Percentiles rank a stretch among this genome's conserved stretches.
These are phyloP conservation scores for Ophiocordyceps camponoti-leonardi DNA, from an alignment of 2,329 filamentous ascomycete genomes.

Conservation along the genomic window DNA sequence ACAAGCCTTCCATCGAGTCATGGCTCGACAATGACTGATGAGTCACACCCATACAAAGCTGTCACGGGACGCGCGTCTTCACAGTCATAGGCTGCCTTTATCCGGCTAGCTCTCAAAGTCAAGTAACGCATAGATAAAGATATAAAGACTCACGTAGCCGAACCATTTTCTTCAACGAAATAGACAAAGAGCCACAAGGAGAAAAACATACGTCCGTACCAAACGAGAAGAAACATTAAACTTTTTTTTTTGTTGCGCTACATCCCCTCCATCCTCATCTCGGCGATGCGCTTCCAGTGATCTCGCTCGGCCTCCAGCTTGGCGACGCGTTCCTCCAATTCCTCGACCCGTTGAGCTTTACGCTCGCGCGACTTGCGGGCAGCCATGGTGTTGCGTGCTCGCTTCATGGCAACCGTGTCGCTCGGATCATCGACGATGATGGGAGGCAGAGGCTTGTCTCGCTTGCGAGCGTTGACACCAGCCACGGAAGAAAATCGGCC, in stretches of 20 bases:
- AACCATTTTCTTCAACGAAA: background rate
- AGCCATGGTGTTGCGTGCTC: constrained; percentile 82
- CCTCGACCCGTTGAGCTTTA: constrained; percentile 61
- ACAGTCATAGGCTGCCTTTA: too few species aligned
- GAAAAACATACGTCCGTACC: background rate
- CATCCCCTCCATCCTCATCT: constrained; percentile 14
- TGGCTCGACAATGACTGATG: too few species aligned
- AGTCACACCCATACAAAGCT: too few species aligned
- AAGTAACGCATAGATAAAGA: too few species aligned
- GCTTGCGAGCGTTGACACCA: constrained; percentile 57
- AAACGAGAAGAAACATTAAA: constrained; percentile 1
- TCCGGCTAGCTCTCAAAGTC: too few species aligned
- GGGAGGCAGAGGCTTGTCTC: constrained; percentile 64
- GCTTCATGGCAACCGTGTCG: constrained; percentile 74
- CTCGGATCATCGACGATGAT: constrained; percentile 58
- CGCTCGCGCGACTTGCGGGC: constrained; percentile 84
- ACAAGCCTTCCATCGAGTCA: too few species aligned
- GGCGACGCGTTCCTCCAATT: constrained; percentile 56
- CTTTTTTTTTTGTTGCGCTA: constrained; percentile 1
- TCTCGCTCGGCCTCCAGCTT: constrained; percentile 50
- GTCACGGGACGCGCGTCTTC: too few species aligned
- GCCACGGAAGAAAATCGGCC: constrained; percentile 49
- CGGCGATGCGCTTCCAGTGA: constrained; percentile 44
- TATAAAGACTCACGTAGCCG: too few species aligned
- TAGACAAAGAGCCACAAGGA: background rate